Percentiles rank a stretch among this genome's conserved stretches.
Evolutionary conservation across 768 basidiomycete genomes (phyloP).

Genomic region (Naematelia encephala): DNA sequence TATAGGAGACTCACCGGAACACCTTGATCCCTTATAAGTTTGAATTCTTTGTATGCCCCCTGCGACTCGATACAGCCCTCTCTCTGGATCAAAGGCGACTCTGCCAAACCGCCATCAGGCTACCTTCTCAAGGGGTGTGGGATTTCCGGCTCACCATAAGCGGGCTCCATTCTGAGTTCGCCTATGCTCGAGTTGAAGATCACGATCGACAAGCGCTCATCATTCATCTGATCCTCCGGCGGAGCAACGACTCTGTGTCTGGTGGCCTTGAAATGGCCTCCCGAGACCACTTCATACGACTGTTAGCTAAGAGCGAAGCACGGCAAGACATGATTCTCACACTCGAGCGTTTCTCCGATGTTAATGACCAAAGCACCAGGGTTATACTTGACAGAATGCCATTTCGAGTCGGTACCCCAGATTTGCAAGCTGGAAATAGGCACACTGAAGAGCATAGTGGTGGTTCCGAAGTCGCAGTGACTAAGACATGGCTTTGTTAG

Average conservation of each 20-base stretch:
- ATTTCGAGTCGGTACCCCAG: conserved; percentile 32
- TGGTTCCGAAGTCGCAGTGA: conserved; percentile 34
- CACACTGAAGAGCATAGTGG: conserved; percentile 36
- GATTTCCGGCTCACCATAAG: conserved; percentile 17
- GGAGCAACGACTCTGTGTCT: conserved; percentile 30
- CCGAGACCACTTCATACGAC: conserved; percentile 18
- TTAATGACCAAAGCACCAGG: conserved; percentile 37
- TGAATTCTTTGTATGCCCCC: conserved; percentile 46
- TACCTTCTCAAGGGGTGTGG: background rate
- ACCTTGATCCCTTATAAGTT: conserved; percentile 31
- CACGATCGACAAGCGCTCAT: conserved; percentile 28
- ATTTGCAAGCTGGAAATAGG: conserved; percentile 41
- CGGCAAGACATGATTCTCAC: conserved; percentile 8
- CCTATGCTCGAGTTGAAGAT: conserved; percentile 22
- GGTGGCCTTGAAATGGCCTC: conserved; percentile 40
- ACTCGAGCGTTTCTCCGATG: conserved; percentile 38
- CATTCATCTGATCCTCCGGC: conserved; percentile 21
- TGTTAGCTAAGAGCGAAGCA: background rate
- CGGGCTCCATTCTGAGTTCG: conserved; percentile 31
- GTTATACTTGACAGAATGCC: conserved; percentile 35
- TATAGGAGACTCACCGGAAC: conserved; percentile 26
- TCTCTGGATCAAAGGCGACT: conserved; percentile 42
- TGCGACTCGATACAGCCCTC: conserved; percentile 43
- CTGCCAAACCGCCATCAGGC: conserved; percentile 1
- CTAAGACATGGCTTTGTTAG: conserved; percentile 10